phyloP scores from a whole-genome alignment of 495 filamentous ascomycete species.

The Physcia stellaris region DNA sequence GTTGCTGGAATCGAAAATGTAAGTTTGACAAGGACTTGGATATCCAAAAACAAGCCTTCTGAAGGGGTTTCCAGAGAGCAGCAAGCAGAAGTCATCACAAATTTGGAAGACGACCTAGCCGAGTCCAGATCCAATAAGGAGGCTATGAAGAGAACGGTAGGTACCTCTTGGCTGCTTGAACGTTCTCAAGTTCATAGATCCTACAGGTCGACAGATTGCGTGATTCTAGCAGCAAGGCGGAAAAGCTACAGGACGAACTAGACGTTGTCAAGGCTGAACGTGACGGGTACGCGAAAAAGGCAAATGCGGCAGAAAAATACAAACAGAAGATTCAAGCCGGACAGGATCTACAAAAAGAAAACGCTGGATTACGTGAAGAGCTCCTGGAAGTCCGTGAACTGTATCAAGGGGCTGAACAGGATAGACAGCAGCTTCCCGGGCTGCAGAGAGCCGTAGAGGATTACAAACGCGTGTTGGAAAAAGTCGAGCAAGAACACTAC shows the following conservation, averaged over 20 bases:
- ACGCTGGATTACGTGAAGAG: slow-evolving; percentile 46
- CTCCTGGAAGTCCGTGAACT: slow-evolving; percentile 44
- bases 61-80: slow-evolving; percentile 21
- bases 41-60: slow-evolving; percentile 6
- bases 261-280: slow-evolving; percentile 59
- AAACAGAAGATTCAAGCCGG: slow-evolving; percentile 62
- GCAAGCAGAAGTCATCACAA: slow-evolving; percentile 42
- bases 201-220: not conserved
- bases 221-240: slow-evolving; percentile 27
- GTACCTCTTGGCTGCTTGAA: no score
- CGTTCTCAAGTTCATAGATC: not conserved
- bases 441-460: slow-evolving; percentile 42
- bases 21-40: not conserved
- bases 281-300: slow-evolving; percentile 63
- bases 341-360: slow-evolving; percentile 58
- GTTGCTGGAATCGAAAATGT: slow-evolving; percentile 30
- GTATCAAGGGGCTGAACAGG: slow-evolving; percentile 35
- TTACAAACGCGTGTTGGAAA: slow-evolving; percentile 40
- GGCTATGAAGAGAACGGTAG: slow-evolving; percentile 12
- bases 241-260: slow-evolving; percentile 51
- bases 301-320: slow-evolving; percentile 62
- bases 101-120: slow-evolving; percentile 41
- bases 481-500: slow-evolving; percentile 46
- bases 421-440: slow-evolving; percentile 14
- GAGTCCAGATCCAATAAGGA: slow-evolving; percentile 23